A percentile compares a stretch with the other conserved stretches of the same genome.
These are phyloP conservation scores for Lipomyces lipofer DNA, from an alignment of 805 yeast genomes.

Conservation along the genomic window DNA sequence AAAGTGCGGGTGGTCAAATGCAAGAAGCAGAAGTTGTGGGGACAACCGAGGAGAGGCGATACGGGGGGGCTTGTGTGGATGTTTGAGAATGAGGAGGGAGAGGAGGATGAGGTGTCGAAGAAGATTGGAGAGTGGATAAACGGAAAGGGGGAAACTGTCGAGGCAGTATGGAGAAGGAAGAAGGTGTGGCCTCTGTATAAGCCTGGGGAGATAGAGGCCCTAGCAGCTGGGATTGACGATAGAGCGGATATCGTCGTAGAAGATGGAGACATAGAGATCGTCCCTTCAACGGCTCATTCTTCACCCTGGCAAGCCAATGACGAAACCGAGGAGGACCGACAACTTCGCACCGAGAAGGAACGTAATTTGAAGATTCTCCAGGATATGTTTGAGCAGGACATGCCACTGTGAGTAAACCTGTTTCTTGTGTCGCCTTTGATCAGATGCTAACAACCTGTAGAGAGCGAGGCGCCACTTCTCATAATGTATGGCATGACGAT, in stretches of 20 bases:
- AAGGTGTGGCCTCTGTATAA: no score
- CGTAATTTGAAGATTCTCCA: slow-evolving; percentile 19
- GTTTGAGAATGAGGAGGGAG: slow-evolving; percentile 60
- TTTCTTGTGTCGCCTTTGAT: no score
- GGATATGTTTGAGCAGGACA: slow-evolving; percentile 10
- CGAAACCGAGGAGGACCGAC: slow-evolving; percentile 17
- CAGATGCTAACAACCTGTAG: no score
- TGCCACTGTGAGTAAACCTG: no score
- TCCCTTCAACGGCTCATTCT: background rate
- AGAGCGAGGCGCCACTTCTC: no score
- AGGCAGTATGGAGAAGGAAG: slow-evolving; percentile 8
- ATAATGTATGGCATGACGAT: no score
- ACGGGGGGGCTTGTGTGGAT: slow-evolving; percentile 62
- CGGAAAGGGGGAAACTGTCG: slow-evolving; percentile 28
- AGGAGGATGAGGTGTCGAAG: slow-evolving; percentile 58
- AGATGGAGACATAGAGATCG: slow-evolving; percentile 8
- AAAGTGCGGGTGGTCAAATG: slow-evolving; percentile 60
- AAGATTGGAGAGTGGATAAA: slow-evolving; percentile 28
- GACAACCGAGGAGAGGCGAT: slow-evolving; percentile 68
- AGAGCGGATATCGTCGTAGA: slow-evolving; percentile 9
- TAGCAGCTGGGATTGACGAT: slow-evolving; percentile 10
- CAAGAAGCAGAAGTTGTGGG: slow-evolving; percentile 86
- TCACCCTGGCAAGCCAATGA: background rate
- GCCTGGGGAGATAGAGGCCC: no score
- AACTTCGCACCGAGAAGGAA: slow-evolving; percentile 14